A percentile compares a stretch with the other conserved stretches of the same genome.
Evolutionary conservation across 768 basidiomycete genomes (phyloP).

Genomic region (Phaffia australis): DNA sequence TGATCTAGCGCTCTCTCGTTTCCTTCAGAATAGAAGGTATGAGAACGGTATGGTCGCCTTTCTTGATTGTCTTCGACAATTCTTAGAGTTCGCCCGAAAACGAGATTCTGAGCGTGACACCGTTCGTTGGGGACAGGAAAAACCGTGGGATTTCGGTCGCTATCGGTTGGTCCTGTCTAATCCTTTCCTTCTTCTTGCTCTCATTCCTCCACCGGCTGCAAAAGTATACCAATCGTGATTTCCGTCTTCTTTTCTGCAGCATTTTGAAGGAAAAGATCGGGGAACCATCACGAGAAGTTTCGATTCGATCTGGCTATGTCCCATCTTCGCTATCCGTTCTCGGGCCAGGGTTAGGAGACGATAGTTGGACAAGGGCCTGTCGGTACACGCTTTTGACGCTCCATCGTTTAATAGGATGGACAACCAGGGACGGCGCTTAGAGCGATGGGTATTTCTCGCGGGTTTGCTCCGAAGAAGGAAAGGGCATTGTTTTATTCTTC

Average conservation of each 20-base stretch:
- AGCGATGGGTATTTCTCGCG: too few relatives aligned
- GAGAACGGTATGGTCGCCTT: conserved; percentile 94
- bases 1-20: conserved; percentile 72
- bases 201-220: background rate
- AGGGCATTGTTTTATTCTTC: too few relatives aligned
- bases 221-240: background rate
- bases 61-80: conserved; percentile 82
- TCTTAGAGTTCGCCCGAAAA: conserved; percentile 59
- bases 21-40: conserved; percentile 89
- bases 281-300: conserved; percentile 42
- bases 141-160: conserved; percentile 53
- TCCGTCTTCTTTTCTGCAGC: conserved; percentile 40
- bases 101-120: background rate
- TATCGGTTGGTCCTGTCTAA: conserved; percentile 57
- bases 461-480: too few relatives aligned
- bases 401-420: conserved; percentile 22
- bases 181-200: background rate
- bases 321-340: conserved; percentile 7
- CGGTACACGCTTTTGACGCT: conserved; percentile 22
- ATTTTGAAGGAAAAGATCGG: conserved; percentile 91
- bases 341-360: conserved; percentile 8
- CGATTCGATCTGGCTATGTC: conserved; percentile 18
- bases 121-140: conserved; percentile 27
- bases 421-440: background rate
- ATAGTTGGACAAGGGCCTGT: conserved; percentile 21